phyloP scores from a whole-genome alignment of 164 flowering plant genomes.

The Piper longum region DNA sequence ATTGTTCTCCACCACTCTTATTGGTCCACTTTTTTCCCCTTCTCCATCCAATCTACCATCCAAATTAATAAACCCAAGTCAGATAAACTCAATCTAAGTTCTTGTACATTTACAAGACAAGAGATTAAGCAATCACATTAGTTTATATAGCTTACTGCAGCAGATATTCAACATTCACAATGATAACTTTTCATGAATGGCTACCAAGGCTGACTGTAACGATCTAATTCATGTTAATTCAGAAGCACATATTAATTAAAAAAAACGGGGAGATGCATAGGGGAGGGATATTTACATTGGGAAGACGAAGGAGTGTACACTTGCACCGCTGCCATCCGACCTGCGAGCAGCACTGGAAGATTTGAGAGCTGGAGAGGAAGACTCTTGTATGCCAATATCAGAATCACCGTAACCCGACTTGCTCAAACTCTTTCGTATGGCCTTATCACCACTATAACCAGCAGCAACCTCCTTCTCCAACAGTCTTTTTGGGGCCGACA shows the following conservation, averaged over 20 bases:
- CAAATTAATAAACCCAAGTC: not conserved
- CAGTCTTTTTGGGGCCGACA: conserved; percentile 1
- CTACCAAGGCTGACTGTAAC: too few species aligned
- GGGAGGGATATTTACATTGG: conserved; percentile 27
- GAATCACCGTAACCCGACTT: conserved; percentile 6
- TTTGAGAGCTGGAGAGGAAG: not conserved
- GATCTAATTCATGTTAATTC: not conserved
- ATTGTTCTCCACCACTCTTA: conserved; percentile 1
- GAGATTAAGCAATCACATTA: too few species aligned
- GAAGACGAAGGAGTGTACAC: conserved; percentile 34
- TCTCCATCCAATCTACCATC: conserved; percentile 21
- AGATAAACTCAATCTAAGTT: not conserved
- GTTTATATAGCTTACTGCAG: too few species aligned
- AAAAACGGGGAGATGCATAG: not conserved
- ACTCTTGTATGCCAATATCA: not conserved
- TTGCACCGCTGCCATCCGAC: conserved; percentile 30
- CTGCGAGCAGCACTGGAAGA: conserved; percentile 18
- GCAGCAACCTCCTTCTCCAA: conserved; percentile 2
- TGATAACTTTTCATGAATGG: too few species aligned
- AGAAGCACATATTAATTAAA: not conserved
- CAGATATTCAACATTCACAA: too few species aligned
- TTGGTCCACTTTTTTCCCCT: conserved; percentile 16
- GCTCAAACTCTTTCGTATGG: conserved; percentile 13
- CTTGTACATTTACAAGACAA: too few species aligned
- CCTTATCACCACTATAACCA: conserved; percentile 3